Percentiles rank a stretch among this genome's conserved stretches.
Conservation (phyloP, 352 stramenopile genomes). For the Phytophthora citrophthora region DNA sequence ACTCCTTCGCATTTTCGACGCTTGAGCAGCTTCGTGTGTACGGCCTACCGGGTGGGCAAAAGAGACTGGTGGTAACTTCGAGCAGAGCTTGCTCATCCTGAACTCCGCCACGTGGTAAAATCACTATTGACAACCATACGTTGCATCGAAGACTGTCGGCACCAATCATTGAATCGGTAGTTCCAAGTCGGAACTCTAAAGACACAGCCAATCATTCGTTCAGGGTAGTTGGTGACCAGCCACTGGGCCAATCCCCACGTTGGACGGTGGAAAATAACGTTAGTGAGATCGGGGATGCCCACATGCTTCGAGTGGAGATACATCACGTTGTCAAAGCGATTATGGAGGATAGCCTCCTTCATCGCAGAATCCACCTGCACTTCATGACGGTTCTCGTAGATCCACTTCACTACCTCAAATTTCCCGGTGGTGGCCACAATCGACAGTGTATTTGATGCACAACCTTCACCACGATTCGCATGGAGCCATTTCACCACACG, state of each 20-base stretch:
- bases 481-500: slow-evolving; percentile 30
- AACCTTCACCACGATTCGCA: slow-evolving; percentile 19
- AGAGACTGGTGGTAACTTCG: no score
- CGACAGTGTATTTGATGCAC: slow-evolving; percentile 8
- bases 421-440: slow-evolving; percentile 13
- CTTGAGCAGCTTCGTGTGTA: no score
- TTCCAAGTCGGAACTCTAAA: slow-evolving; percentile 28
- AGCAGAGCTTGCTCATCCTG: no score
- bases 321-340: slow-evolving; percentile 25
- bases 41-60: no score
- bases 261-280: slow-evolving; percentile 6
- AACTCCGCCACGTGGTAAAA: slow-evolving; percentile 13
- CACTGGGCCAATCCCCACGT: slow-evolving; percentile 22
- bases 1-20: no score
- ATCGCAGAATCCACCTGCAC: slow-evolving; percentile 15
- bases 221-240: slow-evolving; percentile 14
- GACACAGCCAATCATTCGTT: slow-evolving; percentile 9
- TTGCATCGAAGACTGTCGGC: slow-evolving; percentile 13
- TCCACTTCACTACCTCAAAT: slow-evolving; percentile 12
- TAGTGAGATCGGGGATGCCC: background rate
- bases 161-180: slow-evolving; percentile 35
- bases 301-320: slow-evolving; percentile 24
- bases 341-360: slow-evolving; percentile 11
- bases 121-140: slow-evolving; percentile 9
- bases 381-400: slow-evolving; percentile 25